Evolutionary conservation across 2,329 filamentous ascomycete genomes (phyloP), one percentile per base, ranked within the genome.

Genomic region (Alternaria rosae): DNA sequence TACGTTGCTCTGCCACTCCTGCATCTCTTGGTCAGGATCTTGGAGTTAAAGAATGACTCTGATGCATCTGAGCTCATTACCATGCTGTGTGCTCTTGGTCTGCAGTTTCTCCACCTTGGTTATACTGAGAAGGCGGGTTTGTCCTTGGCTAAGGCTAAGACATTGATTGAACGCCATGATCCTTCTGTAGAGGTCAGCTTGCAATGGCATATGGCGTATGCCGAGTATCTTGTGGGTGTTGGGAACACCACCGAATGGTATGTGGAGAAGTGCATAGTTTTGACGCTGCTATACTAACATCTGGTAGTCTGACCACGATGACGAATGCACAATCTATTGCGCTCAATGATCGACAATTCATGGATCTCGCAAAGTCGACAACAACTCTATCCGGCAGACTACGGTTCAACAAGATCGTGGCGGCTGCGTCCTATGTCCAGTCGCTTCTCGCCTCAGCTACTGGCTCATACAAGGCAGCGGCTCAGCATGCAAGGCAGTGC

Each of bases 191-290:
- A 85, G 52, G 81, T 84, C 13, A 79, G 76, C 26, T 68, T 90
- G 13, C 82, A 83, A 32, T 91, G 91, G 76, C 86, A 93, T 66
- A 80, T 97, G 7, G 87, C 89, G 0, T 88, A 89, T 63, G 89
- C 91, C 0, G 92, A 97, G 75, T 93, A 93, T 75, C 83, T 90
- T 26, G 82, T 94, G 17, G 86, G 87, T 2, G 85, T 89, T 12
- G 91, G 90, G 10, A 88, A 89, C 52, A 80, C 87, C 15, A 85
- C 89, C 10, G 88, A 91, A 78, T 90, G 83, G 79, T 81, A 73
- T 69, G 69, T 26, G 20, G 4, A 23, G 13, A 8, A 10, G 10
- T 58, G 5, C 0, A 20, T 9, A 1, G n/a, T 30, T 5, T 15
- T 32, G n/a, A 5, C 8, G 17, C 41, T n/a, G 12, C n/a, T 13